Conservation (phyloP, 1,139 yeast genomes). For the Debaryomyces coudertii region DNA sequence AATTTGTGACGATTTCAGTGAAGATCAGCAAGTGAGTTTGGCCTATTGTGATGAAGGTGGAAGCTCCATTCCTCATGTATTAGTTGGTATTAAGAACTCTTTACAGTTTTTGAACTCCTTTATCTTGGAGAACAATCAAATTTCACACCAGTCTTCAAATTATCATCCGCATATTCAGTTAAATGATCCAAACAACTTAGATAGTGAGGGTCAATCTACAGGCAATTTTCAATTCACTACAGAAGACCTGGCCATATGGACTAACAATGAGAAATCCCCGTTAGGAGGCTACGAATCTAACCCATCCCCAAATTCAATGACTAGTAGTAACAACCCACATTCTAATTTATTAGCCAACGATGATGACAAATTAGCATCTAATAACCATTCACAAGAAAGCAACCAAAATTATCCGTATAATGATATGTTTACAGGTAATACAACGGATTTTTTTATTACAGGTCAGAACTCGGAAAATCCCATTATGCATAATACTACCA, state of each 20-base stretch:
- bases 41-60: constrained; percentile 64
- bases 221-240: constrained; percentile 25
- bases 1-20: constrained; percentile 80
- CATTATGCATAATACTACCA: constrained; percentile 12
- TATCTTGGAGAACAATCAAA: constrained; percentile 47
- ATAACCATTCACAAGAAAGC: constrained; percentile 11
- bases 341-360: constrained; percentile 10
- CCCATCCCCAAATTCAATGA: constrained; percentile 27
- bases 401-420: constrained; percentile 13
- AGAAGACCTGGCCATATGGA: constrained; percentile 25
- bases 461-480: constrained; percentile 27
- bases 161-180: constrained; percentile 21
- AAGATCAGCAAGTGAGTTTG: constrained; percentile 74
- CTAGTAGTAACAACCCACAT: constrained; percentile 18
- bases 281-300: constrained; percentile 30
- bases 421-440: constrained; percentile 30
- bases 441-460: constrained; percentile 35
- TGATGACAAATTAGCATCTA: constrained; percentile 16
- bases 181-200: constrained; percentile 17
- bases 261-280: constrained; percentile 26
- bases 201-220: constrained; percentile 15
- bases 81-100: constrained; percentile 55
- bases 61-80: constrained; percentile 53
- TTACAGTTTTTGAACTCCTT: constrained; percentile 56
- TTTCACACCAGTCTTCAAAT: constrained; percentile 15